phyloP scores from a whole-genome alignment of 768 basidiomycete species.

The Phallus indusiatus region DNA sequence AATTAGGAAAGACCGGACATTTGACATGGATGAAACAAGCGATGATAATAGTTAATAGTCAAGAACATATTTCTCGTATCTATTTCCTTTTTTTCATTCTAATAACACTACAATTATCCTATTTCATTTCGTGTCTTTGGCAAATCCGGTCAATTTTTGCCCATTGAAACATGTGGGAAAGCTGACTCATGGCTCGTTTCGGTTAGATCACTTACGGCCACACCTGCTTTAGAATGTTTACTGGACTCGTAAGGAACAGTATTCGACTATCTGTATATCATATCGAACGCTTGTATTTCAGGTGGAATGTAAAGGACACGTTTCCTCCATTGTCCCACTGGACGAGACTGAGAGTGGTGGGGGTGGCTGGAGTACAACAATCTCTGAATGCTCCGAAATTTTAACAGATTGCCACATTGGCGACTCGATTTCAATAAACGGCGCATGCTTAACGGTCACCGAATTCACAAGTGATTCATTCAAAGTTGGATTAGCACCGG shows the following conservation, averaged over 20 bases:
- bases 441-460: constrained; percentile 85
- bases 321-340: constrained; percentile 41
- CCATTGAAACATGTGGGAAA: no score
- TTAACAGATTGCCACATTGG: constrained; percentile 86
- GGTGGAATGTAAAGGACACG: constrained; percentile 86
- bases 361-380: constrained; percentile 71
- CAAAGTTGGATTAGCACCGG: constrained; percentile 91
- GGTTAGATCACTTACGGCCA: no score
- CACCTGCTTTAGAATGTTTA: constrained; percentile 1
- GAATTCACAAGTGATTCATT: constrained; percentile 66
- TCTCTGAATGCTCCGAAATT: constrained; percentile 61
- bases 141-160: no score
- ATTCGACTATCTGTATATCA: not conserved
- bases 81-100: not conserved
- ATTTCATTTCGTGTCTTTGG: no score
- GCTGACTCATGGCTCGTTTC: no score
- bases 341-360: constrained; percentile 44
- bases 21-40: not conserved
- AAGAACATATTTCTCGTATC: not conserved
- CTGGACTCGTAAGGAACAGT: constrained; percentile 6
- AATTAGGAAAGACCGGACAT: not conserved
- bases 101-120: not conserved
- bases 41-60: not conserved
- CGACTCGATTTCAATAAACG: constrained; percentile 89
- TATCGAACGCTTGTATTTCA: constrained; percentile 21